Base-by-base conservation (phyloP, 2,329 filamentous ascomycete genomes). In the Aspergillus pseudoviridinutans region DNA sequence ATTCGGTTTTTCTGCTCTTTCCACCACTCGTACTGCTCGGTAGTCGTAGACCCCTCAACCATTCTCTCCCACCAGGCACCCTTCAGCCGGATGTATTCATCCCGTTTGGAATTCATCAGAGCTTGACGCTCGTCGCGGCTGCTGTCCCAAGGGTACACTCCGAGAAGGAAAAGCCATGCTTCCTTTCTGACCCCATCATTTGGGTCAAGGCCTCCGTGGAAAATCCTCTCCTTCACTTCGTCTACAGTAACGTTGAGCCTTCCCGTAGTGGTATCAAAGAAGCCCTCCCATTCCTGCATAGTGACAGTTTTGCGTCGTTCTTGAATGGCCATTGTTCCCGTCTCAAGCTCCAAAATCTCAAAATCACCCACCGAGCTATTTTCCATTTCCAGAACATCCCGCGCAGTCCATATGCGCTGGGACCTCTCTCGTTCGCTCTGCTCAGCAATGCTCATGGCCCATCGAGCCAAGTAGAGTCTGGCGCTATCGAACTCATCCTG, bases 371-470 rank as follows among this genome's bases (percentile, higher is more conserved):
- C 90, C 59, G 92, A 91, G 29, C 91, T 97, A 63, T 97, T 89
- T 71, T 99, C 95, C 72, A 95, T 89, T 67, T 96, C 92, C 67
- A 97, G 80, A 3, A 97, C 89, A 75, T 99, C 94, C 62, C 87
- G 87, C 0, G 91, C 93, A 0, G 92, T 97, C 90, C 92, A 99
- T 69, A 96, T 92, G 50, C 92, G 82, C 73, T 92, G 89, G 53
- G 87, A 90, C 25, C 88, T 82, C 66, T 99, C 94, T 42, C 87
- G 83, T 69, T 99, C 94, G 67, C 92, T 93, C 77, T 99, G 94
- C 73, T 99, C 95, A 0, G 94, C 92, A 62, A 99, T 96, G 7
- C 92, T 92, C 94, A 99, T 97, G 2, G 94, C 94, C 94, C 94
- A 99, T 61, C 94, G 84, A 24, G 94, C 94, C 42, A 99, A 82